Base-by-base conservation (phyloP, 306 rosid species). In the Oxytropis ochrocephala region DNA sequence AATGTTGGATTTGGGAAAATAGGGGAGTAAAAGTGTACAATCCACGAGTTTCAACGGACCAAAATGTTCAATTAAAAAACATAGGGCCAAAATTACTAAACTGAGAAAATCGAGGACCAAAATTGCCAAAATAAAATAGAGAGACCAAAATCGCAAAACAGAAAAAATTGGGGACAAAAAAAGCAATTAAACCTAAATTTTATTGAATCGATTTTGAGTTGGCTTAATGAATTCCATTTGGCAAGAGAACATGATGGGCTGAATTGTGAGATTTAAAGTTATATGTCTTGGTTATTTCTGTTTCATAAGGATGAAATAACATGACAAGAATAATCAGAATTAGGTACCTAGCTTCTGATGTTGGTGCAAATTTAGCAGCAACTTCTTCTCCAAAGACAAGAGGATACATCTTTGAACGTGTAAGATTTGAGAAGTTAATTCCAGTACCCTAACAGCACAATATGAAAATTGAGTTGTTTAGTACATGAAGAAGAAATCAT, bases 291-390 rank as follows among this genome's bases (percentile, higher is more conserved):
- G 4, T 14, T 52, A 9, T 30, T 30, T 10, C 5, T 35, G 11
- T 39, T 18, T 49, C 4, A 49, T 14, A 11, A 24, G 55, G 41
- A 64, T 54, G 54, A 61, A 44, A 17, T 5, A 46, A 14, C 14
- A 5, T 7, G 11, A 39, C 19, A 42, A 52, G 61, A 57, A 56
- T 61, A 65, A 73, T 69, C 64, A 39, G 24, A 69, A 16, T 49
- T 12, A 65, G 33, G 62, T 79, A 90, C 98, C 97, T 90, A 81
- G 98, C 98, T 84, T 94, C 97, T 16, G 91, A 80, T 67, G 44
- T 47, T 69, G 98, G 97, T 2, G 89, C 77, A 56, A 85, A 90
- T 38, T 70, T 81, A 46, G 86, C 80, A 43, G 96, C 91, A 11
- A 78, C 85, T 54, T 84, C 84, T 71, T 81, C 78, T 56, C 91